Percentiles rank a stretch among this genome's conserved stretches.
phyloP scores from a whole-genome alignment of 805 yeast genomes.

The Nakazawaea sp. region DNA sequence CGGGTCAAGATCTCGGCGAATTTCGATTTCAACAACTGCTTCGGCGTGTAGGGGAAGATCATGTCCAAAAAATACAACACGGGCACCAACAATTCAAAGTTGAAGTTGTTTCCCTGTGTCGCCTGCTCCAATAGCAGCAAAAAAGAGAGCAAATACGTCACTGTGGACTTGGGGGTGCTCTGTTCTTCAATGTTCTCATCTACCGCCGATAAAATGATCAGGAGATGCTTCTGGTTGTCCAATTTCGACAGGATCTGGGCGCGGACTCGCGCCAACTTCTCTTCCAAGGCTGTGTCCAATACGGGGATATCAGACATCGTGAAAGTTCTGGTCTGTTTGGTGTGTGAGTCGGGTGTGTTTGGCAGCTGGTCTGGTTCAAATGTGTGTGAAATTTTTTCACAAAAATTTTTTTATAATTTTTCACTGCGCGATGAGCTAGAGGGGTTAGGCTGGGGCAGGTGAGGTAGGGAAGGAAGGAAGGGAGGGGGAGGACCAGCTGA shows the following conservation, averaged over 20 bases:
- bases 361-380: no score
- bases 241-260: conserved; percentile 70
- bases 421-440: conserved; percentile 1
- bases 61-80: conserved; percentile 79
- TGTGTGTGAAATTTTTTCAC: background rate
- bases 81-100: conserved; percentile 60
- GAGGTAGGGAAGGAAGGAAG: no score
- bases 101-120: conserved; percentile 43
- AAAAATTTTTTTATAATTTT: background rate
- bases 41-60: conserved; percentile 68
- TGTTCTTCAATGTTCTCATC: conserved; percentile 81
- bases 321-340: no score
- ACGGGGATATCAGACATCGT: conserved; percentile 18
- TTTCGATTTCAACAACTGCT: conserved; percentile 60
- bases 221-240: conserved; percentile 80
- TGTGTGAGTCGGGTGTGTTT: no score
- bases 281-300: conserved; percentile 44
- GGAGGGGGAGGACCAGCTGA: no score
- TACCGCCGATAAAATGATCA: conserved; percentile 78
- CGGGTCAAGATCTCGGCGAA: conserved; percentile 73
- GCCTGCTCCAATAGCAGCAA: conserved; percentile 77
- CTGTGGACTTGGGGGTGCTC: conserved; percentile 53
- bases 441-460: background rate
- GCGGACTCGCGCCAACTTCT: conserved; percentile 61
- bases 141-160: conserved; percentile 81